A percentile compares a stretch with the other conserved stretches of the same genome.
phyloP scores from a whole-genome alignment of 2,329 filamentous ascomycete species.

The Daldinia sp. region DNA sequence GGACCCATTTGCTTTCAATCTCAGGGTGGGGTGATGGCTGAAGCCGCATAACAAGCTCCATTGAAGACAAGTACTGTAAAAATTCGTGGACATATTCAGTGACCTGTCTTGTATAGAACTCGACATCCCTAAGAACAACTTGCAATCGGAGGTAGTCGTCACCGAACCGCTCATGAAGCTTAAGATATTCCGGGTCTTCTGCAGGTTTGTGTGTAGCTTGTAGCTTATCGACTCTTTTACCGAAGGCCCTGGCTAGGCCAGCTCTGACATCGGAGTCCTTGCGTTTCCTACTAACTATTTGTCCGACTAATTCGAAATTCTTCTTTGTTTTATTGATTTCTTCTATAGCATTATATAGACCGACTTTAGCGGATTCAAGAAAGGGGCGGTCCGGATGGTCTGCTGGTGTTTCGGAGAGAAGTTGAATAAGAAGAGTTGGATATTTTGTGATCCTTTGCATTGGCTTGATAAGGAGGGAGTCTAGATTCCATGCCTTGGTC shows the following conservation, averaged over 20 bases:
- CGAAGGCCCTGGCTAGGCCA: conserved; percentile 89
- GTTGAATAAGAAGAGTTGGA: conserved; percentile 80
- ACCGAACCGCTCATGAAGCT: conserved; percentile 84
- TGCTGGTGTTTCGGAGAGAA: conserved; percentile 79
- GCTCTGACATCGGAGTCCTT: conserved; percentile 88
- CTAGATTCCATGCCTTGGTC: conserved; percentile 92
- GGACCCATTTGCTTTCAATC: conserved; percentile 92
- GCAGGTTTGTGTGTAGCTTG: conserved; percentile 68
- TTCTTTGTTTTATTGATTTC: conserved; percentile 97
- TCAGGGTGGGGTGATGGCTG: conserved; percentile 80
- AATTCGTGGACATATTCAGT: conserved; percentile 83
- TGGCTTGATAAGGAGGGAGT: conserved; percentile 96
- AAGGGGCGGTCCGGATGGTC: conserved; percentile 83
- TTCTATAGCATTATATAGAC: conserved; percentile 72
- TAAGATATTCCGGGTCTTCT: conserved; percentile 83
- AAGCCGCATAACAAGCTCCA: conserved; percentile 81
- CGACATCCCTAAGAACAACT: conserved; percentile 91
- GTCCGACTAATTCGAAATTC: conserved; percentile 89
- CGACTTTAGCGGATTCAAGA: conserved; percentile 62
- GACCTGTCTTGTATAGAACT: conserved; percentile 86
- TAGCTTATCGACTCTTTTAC: conserved; percentile 85
- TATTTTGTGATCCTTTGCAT: conserved; percentile 96
- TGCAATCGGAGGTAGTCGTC: conserved; percentile 93
- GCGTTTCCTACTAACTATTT: conserved; percentile 84
- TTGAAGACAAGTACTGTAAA: conserved; percentile 78